phyloP scores from a whole-genome alignment of 129 eudicot species.

The Oenanthe sinensis region DNA sequence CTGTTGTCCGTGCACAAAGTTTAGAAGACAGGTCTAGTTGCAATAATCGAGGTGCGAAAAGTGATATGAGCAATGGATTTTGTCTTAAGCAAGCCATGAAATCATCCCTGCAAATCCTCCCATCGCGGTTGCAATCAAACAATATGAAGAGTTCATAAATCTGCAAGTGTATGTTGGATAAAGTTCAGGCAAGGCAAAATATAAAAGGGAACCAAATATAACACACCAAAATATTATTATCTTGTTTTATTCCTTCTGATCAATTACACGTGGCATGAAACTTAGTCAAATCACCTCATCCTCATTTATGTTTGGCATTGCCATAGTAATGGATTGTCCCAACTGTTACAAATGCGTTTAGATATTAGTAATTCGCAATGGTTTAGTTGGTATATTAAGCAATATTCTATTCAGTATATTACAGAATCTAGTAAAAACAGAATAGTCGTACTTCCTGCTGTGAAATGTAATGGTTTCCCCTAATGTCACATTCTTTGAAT shows the following conservation, averaged over 20 bases:
- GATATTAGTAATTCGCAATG: neutral
- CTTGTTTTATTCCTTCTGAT: neutral
- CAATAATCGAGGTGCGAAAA: slow-evolving; percentile 47
- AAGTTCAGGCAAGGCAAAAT: neutral
- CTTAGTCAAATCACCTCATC: slow-evolving; percentile 42
- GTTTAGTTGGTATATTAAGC: neutral
- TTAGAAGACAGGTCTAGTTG: slow-evolving; percentile 21
- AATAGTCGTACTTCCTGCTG: slow-evolving; percentile 40
- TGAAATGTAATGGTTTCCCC: slow-evolving; percentile 38
- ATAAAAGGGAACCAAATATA: neutral
- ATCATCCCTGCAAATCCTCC: slow-evolving; percentile 69
- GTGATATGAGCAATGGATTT: slow-evolving; percentile 74
- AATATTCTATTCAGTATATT: neutral
- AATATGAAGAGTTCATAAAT: slow-evolving; percentile 41
- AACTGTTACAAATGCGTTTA: slow-evolving; percentile 42
- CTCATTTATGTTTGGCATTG: slow-evolving; percentile 29
- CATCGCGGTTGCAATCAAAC: slow-evolving; percentile 61
- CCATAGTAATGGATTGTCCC: slow-evolving; percentile 38
- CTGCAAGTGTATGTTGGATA: slow-evolving; percentile 24
- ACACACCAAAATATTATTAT: neutral
- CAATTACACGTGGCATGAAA: neutral
- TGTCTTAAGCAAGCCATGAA: slow-evolving; percentile 54
- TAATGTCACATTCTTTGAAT: slow-evolving; percentile 40
- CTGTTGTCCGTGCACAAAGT: neutral
- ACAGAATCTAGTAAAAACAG: neutral